Evolutionary conservation across 768 basidiomycete genomes (phyloP).

Genomic region (Cantharellus cinnabarinus): DNA sequence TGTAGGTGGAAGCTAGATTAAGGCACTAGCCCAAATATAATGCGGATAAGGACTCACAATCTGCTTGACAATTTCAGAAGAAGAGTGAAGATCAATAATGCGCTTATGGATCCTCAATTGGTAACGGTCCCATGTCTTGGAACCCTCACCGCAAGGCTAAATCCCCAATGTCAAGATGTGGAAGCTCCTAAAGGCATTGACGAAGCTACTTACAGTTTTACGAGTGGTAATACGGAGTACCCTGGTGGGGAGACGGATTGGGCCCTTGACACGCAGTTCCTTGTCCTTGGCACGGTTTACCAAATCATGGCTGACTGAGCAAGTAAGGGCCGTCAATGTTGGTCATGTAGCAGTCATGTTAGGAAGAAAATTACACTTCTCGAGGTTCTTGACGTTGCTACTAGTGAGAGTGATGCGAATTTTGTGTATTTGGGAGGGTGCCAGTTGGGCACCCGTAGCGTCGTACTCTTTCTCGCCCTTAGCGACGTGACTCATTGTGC

Average conservation of each 20-base stretch:
- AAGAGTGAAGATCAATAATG: constrained; percentile 95
- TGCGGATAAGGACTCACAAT: constrained; percentile 44
- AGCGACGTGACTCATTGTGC: constrained; percentile 92
- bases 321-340: background rate
- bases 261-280: constrained; percentile 97
- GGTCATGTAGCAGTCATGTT: background rate
- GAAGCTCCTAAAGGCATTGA: background rate
- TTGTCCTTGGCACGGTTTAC: constrained; percentile 99
- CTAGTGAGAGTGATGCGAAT: constrained; percentile 97
- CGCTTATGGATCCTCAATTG: constrained; percentile 99
- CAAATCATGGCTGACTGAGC: constrained; percentile 76
- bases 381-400: constrained; percentile 93
- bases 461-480: constrained; percentile 98
- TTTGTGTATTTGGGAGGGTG: constrained; percentile 90
- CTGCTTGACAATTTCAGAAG: constrained; percentile 98
- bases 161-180: background rate
- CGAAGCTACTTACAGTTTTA: constrained; percentile 56
- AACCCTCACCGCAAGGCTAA: constrained; percentile 99
- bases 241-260: constrained; percentile 97
- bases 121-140: constrained; percentile 99
- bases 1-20: constrained; percentile 16
- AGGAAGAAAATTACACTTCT: constrained; percentile 56
- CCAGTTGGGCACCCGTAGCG: constrained; percentile 67
- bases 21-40: background rate
- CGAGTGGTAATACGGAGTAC: constrained; percentile 97